A percentile compares a stretch with the other conserved stretches of the same genome.
Evolutionary conservation across 768 basidiomycete species (phyloP).

Genomic region (Mycena rebaudengoi): DNA sequence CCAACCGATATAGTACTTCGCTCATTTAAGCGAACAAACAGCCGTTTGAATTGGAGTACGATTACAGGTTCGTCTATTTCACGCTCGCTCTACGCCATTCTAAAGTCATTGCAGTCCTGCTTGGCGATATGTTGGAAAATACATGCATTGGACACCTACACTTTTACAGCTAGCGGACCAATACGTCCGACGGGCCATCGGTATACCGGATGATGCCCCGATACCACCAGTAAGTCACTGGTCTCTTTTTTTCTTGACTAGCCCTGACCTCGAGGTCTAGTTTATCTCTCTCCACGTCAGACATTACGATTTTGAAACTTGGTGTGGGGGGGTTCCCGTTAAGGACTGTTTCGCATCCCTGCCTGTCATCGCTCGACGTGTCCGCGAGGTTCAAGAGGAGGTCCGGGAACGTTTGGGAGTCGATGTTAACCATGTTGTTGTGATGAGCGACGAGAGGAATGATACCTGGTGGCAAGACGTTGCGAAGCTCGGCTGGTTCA

Average conservation of each 20-base stretch:
- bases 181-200: conserved; percentile 57
- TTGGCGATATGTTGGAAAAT: conserved; percentile 63
- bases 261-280: conserved; percentile 34
- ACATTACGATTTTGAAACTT: conserved; percentile 59
- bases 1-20: background rate
- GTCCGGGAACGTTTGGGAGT: conserved; percentile 54
- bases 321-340: conserved; percentile 51
- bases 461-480: conserved; percentile 68
- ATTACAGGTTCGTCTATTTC: conserved; percentile 42
- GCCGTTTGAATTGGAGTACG: conserved; percentile 64
- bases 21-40: conserved; percentile 30
- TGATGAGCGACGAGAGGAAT: conserved; percentile 72
- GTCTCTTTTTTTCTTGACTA: background rate
- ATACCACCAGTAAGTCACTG: conserved; percentile 55
- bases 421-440: conserved; percentile 59
- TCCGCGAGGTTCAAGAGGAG: conserved; percentile 62
- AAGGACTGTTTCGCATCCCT: conserved; percentile 58
- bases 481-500: conserved; percentile 57
- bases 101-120: conserved; percentile 47
- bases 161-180: conserved; percentile 52
- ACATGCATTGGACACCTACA: conserved; percentile 57
- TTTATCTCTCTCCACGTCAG: conserved; percentile 68
- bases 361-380: conserved; percentile 60
- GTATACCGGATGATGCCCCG: conserved; percentile 41
- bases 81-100: background rate